Evolutionary conservation across 176 grass and related monocot species (phyloP), one percentile per base, ranked within the genome.

Genomic region (Phoenix dactylifera): DNA sequence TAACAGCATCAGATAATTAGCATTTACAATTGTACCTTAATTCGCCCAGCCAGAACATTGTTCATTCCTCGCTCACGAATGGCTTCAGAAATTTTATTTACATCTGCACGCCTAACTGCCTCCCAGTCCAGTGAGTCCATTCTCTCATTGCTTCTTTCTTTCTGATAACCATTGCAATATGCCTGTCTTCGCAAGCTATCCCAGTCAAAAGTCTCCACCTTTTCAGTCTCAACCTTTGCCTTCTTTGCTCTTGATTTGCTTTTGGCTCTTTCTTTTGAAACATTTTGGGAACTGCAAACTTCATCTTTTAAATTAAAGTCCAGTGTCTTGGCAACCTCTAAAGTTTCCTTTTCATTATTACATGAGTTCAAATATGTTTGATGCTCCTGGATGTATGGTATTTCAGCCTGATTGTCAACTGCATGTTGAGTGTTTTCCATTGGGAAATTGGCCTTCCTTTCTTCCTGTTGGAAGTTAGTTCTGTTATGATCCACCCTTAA

Each of bases 41-140:
- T 98, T 74, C 93, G 44, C 52, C 78, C 62, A 60, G 93, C 81
- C 49, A 92, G 74, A 77, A 85, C 65, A 77, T 98, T 98, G 79
- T 85, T 87, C 84, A 88, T 86, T 68, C 93, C 93, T 76, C 93
- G 76, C 26, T 80, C 84, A 26, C 79, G 78, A 55, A 98, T 98
- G 76, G 76, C 80, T 15, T 86, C 60, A 64, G 93, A 68, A 78
- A 98, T 74, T 67, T 62, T 75, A 24, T 69, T 74, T 65, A 75
- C 87, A 58, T 97, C 78, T 50, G 87, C 81, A 54, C 72, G 62
- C 55, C 83, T 77, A 55, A 92, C 79, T 70, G 81, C 87, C 60
- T 98, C 84, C 93, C 93, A 98, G 69, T 92, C 83, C 50, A 90
- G 49, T 53, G 81, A 87, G 60, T 98, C 81, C 66, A 66, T 62